These are phyloP conservation scores for Atkinsonella hypoxylon DNA, from an alignment of 2,329 filamentous ascomycete species.

Conservation along the genomic window DNA sequence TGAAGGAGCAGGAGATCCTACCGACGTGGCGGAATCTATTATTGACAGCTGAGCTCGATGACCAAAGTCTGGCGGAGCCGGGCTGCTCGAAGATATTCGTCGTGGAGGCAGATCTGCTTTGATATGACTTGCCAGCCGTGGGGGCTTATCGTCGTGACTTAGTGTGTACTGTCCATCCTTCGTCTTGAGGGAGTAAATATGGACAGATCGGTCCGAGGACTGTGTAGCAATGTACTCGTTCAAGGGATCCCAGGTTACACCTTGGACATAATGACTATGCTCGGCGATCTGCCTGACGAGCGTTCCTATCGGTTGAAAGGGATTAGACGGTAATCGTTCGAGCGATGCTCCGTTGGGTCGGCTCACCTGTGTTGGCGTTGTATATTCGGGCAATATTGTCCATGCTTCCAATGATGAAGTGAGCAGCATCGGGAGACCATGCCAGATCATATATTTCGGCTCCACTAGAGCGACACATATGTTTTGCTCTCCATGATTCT, in stretches of 20 bases:
- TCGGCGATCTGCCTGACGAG: constrained; percentile 89
- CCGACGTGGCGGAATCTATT: constrained; percentile 36
- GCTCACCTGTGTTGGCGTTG: constrained; percentile 75
- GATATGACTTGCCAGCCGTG: constrained; percentile 66
- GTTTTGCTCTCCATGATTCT: constrained; percentile 91
- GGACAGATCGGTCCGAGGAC: constrained; percentile 93
- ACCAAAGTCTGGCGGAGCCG: constrained; percentile 73
- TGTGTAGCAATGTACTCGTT: constrained; percentile 98
- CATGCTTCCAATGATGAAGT: constrained; percentile 99
- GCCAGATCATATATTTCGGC: constrained; percentile 97
- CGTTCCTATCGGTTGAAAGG: constrained; percentile 26
- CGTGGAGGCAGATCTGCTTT: constrained; percentile 87
- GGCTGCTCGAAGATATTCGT: constrained; percentile 82
- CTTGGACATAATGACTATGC: constrained; percentile 96
- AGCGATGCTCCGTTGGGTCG: neutral
- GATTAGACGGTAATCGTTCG: constrained; percentile 3
- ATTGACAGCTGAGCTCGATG: constrained; percentile 53
- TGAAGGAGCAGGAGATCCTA: constrained; percentile 78
- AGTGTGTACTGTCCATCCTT: constrained; percentile 94
- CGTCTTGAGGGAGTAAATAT: constrained; percentile 91
- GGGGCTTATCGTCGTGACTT: constrained; percentile 50
- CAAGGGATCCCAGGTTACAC: constrained; percentile 93
- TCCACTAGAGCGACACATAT: constrained; percentile 92
- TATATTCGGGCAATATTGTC: constrained; percentile 97
- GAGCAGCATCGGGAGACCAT: constrained; percentile 93